phyloP scores from a whole-genome alignment of 768 basidiomycete genomes.

The Pisolithus albus region DNA sequence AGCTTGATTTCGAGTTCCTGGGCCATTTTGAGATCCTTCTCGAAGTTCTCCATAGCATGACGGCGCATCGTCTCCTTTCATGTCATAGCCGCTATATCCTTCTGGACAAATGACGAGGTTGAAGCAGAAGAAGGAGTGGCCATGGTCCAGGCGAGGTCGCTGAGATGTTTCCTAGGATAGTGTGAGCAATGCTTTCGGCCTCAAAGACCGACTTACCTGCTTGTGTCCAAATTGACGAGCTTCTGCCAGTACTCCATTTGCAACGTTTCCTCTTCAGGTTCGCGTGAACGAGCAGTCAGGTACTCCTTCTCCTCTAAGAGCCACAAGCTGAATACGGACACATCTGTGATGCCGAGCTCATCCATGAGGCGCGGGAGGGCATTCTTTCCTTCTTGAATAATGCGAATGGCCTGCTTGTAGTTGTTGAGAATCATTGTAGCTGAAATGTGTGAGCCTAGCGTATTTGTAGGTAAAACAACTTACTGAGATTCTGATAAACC shows the following conservation, averaged over 20 bases:
- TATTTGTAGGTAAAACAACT: neutral
- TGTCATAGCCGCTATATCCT: neutral
- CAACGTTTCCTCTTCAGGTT: conserved; percentile 8
- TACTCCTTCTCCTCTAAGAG: no score
- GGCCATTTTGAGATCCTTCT: conserved; percentile 1
- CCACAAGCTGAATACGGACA: no score
- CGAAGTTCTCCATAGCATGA: conserved; percentile 9
- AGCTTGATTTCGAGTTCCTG: conserved; percentile 8
- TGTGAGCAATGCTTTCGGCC: neutral
- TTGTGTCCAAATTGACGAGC: neutral
- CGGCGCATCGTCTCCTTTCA: conserved; percentile 7
- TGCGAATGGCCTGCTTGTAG: no score
- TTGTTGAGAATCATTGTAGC: no score
- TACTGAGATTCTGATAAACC: no score
- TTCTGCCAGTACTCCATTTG: conserved; percentile 13
- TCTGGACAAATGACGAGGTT: no score
- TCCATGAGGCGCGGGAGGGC: no score
- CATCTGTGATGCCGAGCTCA: no score
- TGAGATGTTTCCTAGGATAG: neutral
- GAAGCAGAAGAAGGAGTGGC: no score
- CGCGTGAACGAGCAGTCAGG: neutral
- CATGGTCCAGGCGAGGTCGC: neutral
- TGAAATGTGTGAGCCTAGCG: no score
- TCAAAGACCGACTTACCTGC: neutral
- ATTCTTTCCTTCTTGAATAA: no score